Conservation (phyloP, 179 eudicot species). For the Amaranthus tricolor region DNA sequence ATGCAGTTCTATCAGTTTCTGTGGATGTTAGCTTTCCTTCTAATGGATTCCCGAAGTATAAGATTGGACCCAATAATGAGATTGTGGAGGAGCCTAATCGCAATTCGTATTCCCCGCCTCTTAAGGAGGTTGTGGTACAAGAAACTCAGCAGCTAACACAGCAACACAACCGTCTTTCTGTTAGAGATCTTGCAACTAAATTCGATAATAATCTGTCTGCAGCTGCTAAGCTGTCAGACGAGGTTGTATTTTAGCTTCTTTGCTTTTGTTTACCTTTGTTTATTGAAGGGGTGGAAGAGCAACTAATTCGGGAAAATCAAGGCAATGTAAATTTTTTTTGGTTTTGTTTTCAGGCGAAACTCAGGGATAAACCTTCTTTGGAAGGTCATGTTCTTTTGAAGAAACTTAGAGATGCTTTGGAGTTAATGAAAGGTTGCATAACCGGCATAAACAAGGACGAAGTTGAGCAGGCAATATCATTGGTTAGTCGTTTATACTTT, state of each 20-base stretch:
- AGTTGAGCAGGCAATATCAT: conserved; percentile 90
- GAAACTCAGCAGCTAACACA: conserved; percentile 73
- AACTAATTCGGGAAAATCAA: background rate
- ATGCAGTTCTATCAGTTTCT: conserved; percentile 67
- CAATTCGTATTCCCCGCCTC: conserved; percentile 53
- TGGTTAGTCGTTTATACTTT: conserved; percentile 50
- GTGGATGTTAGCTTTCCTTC: conserved; percentile 85
- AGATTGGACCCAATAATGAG: conserved; percentile 84
- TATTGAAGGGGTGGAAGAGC: background rate
- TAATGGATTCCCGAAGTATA: conserved; percentile 77
- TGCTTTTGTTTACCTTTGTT: background rate
- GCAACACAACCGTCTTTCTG: conserved; percentile 92
- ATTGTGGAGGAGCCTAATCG: conserved; percentile 70
- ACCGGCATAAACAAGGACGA: conserved; percentile 85
- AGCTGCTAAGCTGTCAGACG: conserved; percentile 81
- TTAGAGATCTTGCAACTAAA: conserved; percentile 90
- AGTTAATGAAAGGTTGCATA: conserved; percentile 76
- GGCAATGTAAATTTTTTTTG: background rate
- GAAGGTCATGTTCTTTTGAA: conserved; percentile 95
- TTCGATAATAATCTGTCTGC: conserved; percentile 89
- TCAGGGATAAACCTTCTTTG: conserved; percentile 75
- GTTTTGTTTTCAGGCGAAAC: conserved; percentile 57
- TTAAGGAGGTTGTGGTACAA: conserved; percentile 71
- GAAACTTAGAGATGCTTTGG: conserved; percentile 95
- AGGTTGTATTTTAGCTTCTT: conserved; percentile 44